Conservation (phyloP, 1,284 basidiomycete species). For the Leccinum pachyderme region DNA sequence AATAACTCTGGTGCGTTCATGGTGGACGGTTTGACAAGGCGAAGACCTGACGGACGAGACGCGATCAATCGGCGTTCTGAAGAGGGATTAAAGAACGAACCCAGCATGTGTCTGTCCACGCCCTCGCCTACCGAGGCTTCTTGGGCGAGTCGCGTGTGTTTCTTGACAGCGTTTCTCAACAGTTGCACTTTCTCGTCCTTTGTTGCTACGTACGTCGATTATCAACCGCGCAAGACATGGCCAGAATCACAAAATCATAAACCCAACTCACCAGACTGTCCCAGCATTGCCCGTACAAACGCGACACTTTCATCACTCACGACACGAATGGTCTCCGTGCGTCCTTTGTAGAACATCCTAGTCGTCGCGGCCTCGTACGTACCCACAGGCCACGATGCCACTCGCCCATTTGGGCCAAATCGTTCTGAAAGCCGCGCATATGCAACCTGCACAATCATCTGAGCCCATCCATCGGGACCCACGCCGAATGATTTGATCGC, state of each 20-base stretch:
- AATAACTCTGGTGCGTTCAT: constrained; percentile 69
- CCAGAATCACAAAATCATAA: background rate
- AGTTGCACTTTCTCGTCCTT: constrained; percentile 51
- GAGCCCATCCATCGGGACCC: constrained; percentile 91
- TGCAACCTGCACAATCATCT: constrained; percentile 86
- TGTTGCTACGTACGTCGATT: constrained; percentile 17
- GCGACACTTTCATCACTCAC: constrained; percentile 68
- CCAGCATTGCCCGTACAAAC: constrained; percentile 77
- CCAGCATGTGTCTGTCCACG: constrained; percentile 82
- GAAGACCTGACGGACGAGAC: constrained; percentile 51
- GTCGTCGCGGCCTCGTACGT: constrained; percentile 92
- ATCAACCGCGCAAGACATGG: background rate
- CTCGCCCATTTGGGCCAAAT: constrained; percentile 38
- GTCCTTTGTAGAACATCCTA: constrained; percentile 79
- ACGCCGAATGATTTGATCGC: constrained; percentile 85
- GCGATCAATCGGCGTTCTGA: background rate
- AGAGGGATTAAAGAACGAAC: constrained; percentile 37
- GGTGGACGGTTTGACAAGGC: constrained; percentile 57
- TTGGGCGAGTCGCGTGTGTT: constrained; percentile 70
- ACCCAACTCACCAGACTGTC: constrained; percentile 29
- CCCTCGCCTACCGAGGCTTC: constrained; percentile 73
- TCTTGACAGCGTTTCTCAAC: constrained; percentile 67
- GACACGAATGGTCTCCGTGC: constrained; percentile 87
- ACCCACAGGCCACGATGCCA: constrained; percentile 43
- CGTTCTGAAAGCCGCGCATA: constrained; percentile 61